phyloP scores from a whole-genome alignment of 305 asterid species.

The Striga hermonthica region DNA sequence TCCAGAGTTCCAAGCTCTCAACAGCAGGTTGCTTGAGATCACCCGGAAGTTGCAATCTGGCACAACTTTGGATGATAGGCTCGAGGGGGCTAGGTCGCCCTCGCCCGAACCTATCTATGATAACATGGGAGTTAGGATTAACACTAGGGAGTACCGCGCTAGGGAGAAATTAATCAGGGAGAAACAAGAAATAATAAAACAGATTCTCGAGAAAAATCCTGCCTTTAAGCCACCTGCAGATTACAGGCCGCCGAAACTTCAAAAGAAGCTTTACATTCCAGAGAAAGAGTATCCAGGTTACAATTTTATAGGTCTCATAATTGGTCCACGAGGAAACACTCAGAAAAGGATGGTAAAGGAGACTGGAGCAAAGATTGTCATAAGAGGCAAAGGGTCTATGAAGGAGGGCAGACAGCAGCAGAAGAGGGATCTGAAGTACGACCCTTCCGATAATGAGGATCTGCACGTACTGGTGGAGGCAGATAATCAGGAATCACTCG shows the following conservation, averaged over 20 bases:
- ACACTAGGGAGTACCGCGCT: slow-evolving; percentile 92
- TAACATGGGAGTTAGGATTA: slow-evolving; percentile 81
- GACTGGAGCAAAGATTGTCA: slow-evolving; percentile 92
- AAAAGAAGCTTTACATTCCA: slow-evolving; percentile 85
- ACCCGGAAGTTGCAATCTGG: slow-evolving; percentile 91
- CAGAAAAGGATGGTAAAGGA: slow-evolving; percentile 97
- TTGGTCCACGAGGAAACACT: slow-evolving; percentile 96
- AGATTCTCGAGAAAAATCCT: slow-evolving; percentile 86
- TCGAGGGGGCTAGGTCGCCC: slow-evolving; percentile 93
- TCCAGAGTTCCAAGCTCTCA: slow-evolving; percentile 83
- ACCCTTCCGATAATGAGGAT: slow-evolving; percentile 89
- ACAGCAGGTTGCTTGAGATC: slow-evolving; percentile 79
- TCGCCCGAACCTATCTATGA: slow-evolving; percentile 95
- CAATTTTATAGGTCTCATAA: slow-evolving; percentile 85
- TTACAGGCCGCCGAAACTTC: slow-evolving; percentile 95
- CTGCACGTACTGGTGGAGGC: slow-evolving; percentile 95
- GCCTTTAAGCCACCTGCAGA: slow-evolving; percentile 96
- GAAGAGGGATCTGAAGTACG: slow-evolving; percentile 81
- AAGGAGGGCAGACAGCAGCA: slow-evolving; percentile 96
- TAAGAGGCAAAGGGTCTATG: slow-evolving; percentile 90
- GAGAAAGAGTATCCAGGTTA: slow-evolving; percentile 96
- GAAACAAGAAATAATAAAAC: slow-evolving; percentile 85
- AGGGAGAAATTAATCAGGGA: slow-evolving; percentile 83
- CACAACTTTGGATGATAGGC: slow-evolving; percentile 73
- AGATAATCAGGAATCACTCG: slow-evolving; percentile 85